These are phyloP conservation scores for Collybiopsis confluens DNA, from an alignment of 768 basidiomycete species.

Conservation along the genomic window DNA sequence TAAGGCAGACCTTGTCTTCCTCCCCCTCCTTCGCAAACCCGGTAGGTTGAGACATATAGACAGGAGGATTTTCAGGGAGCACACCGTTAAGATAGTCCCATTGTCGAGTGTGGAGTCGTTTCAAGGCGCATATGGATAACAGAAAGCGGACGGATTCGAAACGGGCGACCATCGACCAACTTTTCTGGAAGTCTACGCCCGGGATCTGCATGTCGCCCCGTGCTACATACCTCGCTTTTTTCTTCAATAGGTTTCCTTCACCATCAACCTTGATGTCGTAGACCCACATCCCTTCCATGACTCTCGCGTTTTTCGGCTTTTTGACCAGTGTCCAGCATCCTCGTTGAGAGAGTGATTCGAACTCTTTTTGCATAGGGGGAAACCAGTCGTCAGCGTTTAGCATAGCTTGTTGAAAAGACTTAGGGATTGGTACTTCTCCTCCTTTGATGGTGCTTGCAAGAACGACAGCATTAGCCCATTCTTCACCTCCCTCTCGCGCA, in stretches of 20 bases:
- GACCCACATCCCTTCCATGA: conserved; percentile 16
- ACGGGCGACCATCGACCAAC: conserved; percentile 8
- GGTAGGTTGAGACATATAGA: conserved; percentile 17
- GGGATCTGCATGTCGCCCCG: conserved; percentile 25
- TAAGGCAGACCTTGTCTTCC: background rate
- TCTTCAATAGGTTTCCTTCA: conserved; percentile 16
- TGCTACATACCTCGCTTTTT: conserved; percentile 21
- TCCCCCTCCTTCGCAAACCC: conserved; percentile 12
- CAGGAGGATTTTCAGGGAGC: conserved; percentile 7
- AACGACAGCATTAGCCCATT: background rate
- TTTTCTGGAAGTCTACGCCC: conserved; percentile 21
- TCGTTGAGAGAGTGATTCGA: background rate
- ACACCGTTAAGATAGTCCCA: conserved; percentile 18
- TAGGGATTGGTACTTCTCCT: background rate
- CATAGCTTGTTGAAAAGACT: background rate
- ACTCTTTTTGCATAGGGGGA: background rate
- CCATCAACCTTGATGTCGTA: conserved; percentile 24
- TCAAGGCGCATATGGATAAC: conserved; percentile 12
- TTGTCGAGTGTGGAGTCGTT: background rate
- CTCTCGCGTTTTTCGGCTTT: background rate
- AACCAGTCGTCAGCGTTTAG: background rate
- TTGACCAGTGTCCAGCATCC: background rate
- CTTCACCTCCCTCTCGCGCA: background rate
- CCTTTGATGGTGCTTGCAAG: background rate
- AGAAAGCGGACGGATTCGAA: conserved; percentile 6